A percentile compares a stretch with the other conserved stretches of the same genome.
These are phyloP conservation scores for Leccinum disarticulatum DNA, from an alignment of 768 basidiomycete species.

Conservation along the genomic window DNA sequence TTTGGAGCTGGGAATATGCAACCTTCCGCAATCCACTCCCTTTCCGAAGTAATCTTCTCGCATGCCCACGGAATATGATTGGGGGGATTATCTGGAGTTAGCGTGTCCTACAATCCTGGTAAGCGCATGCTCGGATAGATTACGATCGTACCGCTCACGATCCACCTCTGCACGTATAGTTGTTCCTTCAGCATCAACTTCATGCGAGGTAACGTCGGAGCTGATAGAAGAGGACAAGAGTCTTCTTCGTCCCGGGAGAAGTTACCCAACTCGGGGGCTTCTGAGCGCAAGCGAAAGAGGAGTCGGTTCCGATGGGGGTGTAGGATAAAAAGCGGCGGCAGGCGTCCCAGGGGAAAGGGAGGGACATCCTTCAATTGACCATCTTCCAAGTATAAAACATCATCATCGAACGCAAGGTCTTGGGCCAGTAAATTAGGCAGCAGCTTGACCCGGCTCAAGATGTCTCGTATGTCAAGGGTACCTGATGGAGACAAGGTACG, in stretches of 20 bases:
- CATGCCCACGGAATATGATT: conserved; percentile 32
- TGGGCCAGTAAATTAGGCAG: conserved; percentile 24
- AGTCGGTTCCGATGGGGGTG: conserved; percentile 23
- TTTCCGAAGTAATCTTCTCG: conserved; percentile 20
- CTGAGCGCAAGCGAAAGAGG: conserved; percentile 21
- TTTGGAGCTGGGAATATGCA: conserved; percentile 27
- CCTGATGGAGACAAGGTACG: conserved; percentile 18
- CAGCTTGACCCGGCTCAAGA: conserved; percentile 13
- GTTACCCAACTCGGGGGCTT: conserved; percentile 21
- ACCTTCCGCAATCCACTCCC: conserved; percentile 32
- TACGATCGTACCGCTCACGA: conserved; percentile 25
- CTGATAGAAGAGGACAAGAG: conserved; percentile 20
- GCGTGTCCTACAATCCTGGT: conserved; percentile 18
- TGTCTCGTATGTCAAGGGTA: conserved; percentile 30
- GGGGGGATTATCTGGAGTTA: conserved; percentile 23
- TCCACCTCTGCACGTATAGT: conserved; percentile 35
- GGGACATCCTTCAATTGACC: conserved; percentile 24
- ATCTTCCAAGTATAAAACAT: conserved; percentile 11
- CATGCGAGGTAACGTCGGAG: conserved; percentile 38
- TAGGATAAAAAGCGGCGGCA: conserved; percentile 30
- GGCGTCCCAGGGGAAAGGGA: conserved; percentile 31
- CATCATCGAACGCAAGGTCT: conserved; percentile 17
- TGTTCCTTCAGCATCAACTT: conserved; percentile 35
- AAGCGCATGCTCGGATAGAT: conserved; percentile 3
- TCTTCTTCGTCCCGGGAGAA: conserved; percentile 20